phyloP scores from a whole-genome alignment of 257 asterid species.

The Solanum habrochaites region DNA sequence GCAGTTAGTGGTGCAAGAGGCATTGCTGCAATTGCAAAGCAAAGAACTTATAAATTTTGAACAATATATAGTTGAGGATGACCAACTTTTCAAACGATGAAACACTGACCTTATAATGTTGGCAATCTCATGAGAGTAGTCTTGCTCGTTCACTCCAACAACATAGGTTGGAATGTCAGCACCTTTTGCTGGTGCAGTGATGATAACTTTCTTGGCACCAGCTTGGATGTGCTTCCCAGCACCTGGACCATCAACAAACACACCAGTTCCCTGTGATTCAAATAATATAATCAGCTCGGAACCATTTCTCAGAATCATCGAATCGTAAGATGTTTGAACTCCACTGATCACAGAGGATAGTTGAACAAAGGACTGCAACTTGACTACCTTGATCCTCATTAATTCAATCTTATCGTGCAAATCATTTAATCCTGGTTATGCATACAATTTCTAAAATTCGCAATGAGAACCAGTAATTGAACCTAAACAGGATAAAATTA shows the following conservation, averaged over 20 bases:
- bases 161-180: constrained; percentile 94
- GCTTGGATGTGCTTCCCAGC: constrained; percentile 98
- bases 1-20: constrained; percentile 96
- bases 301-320: not conserved
- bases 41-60: not conserved
- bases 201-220: constrained; percentile 91
- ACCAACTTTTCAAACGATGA: not conserved
- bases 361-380: not conserved
- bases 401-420: not conserved
- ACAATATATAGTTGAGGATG: not conserved
- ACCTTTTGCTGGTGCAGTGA: constrained; percentile 96
- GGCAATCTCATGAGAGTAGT: constrained; percentile 62
- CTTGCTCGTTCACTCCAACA: constrained; percentile 81
- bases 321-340: not conserved
- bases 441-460: not conserved
- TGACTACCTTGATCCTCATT: not conserved
- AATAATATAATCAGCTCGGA: not conserved
- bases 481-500: not conserved
- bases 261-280: constrained; percentile 74
- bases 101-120: constrained; percentile 59
- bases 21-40: constrained; percentile 47
- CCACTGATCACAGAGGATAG: not conserved
- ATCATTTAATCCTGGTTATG: not conserved
- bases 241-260: constrained; percentile 91
- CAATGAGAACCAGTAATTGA: not conserved